Evolutionary conservation across 495 filamentous ascomycete genomes (phyloP), one percentile per base, ranked within the genome.

Genomic region (Podospora appendiculata): DNA sequence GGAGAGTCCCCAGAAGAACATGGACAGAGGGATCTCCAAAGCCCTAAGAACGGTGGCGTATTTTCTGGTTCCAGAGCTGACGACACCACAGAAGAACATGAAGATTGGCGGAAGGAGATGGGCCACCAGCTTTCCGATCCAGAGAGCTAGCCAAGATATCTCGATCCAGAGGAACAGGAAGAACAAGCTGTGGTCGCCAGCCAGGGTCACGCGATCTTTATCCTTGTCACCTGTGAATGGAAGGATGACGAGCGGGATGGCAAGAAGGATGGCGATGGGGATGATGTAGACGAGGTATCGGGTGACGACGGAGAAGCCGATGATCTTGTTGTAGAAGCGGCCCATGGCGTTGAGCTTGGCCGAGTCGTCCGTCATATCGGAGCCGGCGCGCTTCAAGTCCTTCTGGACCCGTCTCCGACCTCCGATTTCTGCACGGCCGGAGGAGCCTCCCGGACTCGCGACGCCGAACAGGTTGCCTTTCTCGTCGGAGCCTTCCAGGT

Each of bases 121-220:
- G 8, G 91, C 87, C 19, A 87, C 74, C 35, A 95, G 65, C 70
- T 98, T 98, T 41, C 83, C 85, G 18, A 80, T 79, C 93, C 93
- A 98, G 47, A 97, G 74, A 50, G 83, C 79, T 40, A 91, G 71
- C 92, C 91, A 96, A 32, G 94, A 80, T 50, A 95, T 78, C 66
- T 95, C 89, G 57, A 98, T 79, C 93, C 93, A 98, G 32, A 84
- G 72, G 61, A 92, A 97, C 58, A 98, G 85, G 75, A 82, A 80
- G 49, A 86, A 79, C 32, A 93, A 74, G 12, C 55, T 68, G 32
- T 80, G 73, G n/a, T 55, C 67, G 73, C 82, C 36, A 40, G 66
- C 75, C 11, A 79, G 54, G 8, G 42, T 44, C 35, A 77, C 61
- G 17, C 58, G 64, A 51, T 70, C 57, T 48, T 65, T 70, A 51